Conservation (phyloP, 2,329 filamentous ascomycete genomes). For the Emericellopsis cladophorae region DNA sequence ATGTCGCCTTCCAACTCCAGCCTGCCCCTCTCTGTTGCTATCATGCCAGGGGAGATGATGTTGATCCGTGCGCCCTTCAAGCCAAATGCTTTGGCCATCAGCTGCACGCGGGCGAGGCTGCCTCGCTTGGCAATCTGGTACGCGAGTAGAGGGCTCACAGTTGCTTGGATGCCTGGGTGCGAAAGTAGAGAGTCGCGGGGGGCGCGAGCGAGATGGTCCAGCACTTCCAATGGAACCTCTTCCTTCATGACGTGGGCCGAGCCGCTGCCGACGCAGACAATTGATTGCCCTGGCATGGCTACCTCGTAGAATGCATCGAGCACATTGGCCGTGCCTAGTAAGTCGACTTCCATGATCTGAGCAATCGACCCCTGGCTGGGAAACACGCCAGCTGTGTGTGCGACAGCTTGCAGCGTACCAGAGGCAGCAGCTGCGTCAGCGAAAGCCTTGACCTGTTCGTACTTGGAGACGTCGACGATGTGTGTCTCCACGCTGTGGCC, state of each 20-base stretch:
- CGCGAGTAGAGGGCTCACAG: not conserved
- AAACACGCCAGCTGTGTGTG: constrained; percentile 1
- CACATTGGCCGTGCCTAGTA: constrained; percentile 1
- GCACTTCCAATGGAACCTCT: not conserved
- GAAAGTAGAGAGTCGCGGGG: not conserved
- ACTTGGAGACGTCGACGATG: not conserved
- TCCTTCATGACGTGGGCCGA: not conserved
- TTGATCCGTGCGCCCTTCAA: not conserved
- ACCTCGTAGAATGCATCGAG: not conserved
- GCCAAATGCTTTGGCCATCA: not conserved
- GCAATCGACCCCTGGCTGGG: not conserved
- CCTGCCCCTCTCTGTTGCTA: not conserved
- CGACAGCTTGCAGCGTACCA: not conserved
- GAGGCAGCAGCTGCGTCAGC: not conserved
- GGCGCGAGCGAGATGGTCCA: not conserved
- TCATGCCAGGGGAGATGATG: not conserved
- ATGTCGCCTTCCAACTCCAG: not conserved
- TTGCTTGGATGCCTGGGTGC: not conserved
- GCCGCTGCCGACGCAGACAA: not conserved
- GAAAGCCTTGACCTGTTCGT: not conserved
- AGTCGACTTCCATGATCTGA: not conserved
- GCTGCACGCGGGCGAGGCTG: constrained; percentile 1
- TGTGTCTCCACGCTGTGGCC: not conserved
- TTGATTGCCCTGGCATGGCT: not conserved
- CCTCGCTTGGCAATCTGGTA: not conserved